Conservation (phyloP, 2,329 filamentous ascomycete species). For the Clonostachys rhizophaga region DNA sequence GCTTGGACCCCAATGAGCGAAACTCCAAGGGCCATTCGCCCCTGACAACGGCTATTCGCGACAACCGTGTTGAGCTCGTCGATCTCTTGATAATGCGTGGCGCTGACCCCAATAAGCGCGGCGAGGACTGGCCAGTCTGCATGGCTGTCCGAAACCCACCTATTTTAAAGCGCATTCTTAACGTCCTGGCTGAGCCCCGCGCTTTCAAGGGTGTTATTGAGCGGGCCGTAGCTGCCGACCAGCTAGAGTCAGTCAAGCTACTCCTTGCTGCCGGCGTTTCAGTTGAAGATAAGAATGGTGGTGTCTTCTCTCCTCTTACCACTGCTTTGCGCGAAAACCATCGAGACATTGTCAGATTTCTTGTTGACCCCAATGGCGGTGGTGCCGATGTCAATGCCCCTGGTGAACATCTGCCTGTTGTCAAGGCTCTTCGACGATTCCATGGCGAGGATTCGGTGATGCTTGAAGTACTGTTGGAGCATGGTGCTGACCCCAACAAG, state of each 20-base stretch:
- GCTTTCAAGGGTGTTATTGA: constrained; percentile 65
- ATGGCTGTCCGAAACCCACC: constrained; percentile 60
- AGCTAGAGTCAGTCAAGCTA: constrained; percentile 63
- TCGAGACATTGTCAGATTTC: constrained; percentile 55
- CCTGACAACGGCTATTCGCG: constrained; percentile 61
- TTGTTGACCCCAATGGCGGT: constrained; percentile 51
- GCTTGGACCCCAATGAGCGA: constrained; percentile 56
- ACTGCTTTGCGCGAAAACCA: constrained; percentile 61
- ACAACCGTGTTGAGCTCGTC: constrained; percentile 54
- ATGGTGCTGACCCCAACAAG: constrained; percentile 64
- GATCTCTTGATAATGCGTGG: constrained; percentile 53
- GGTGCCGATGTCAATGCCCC: constrained; percentile 59
- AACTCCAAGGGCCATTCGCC: constrained; percentile 54
- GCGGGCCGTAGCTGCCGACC: constrained; percentile 61
- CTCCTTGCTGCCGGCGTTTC: constrained; percentile 60
- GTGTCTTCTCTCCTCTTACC: constrained; percentile 66
- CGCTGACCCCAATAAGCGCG: constrained; percentile 57
- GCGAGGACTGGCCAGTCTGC: constrained; percentile 66
- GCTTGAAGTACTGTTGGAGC: constrained; percentile 56
- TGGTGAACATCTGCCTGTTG: constrained; percentile 66
- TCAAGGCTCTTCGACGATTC: constrained; percentile 62
- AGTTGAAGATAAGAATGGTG: constrained; percentile 68
- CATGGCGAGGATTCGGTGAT: constrained; percentile 52
- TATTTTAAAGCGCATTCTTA: constrained; percentile 55
- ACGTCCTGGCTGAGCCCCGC: constrained; percentile 50